These are phyloP conservation scores for Kwoniella dendrophila DNA, from an alignment of 768 basidiomycete species.

Conservation along the genomic window DNA sequence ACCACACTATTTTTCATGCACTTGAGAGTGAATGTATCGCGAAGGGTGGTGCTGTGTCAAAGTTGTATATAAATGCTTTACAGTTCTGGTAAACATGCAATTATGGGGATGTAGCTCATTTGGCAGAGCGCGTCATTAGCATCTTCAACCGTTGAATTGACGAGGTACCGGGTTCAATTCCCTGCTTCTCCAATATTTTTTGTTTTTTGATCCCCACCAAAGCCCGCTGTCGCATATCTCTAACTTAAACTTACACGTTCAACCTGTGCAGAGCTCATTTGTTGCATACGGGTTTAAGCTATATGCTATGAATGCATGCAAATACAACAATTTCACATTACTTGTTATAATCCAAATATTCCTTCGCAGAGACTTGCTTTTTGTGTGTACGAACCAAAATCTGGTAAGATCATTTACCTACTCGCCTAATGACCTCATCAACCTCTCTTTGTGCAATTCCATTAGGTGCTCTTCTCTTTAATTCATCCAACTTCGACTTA, in stretches of 20 bases:
- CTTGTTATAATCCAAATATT: too few relatives aligned
- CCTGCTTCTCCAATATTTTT: constrained; percentile 16
- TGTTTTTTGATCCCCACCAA: not conserved
- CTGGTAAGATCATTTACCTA: constrained; percentile 25
- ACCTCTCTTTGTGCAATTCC: constrained; percentile 77
- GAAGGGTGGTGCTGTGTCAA: too few relatives aligned
- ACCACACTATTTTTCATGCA: too few relatives aligned
- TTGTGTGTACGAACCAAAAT: too few relatives aligned
- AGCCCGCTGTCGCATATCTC: not conserved
- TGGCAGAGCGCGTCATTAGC: constrained; percentile 26
- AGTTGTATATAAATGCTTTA: too few relatives aligned
- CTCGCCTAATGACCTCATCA: constrained; percentile 51
- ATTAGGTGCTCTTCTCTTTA: constrained; percentile 66
- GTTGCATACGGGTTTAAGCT: too few relatives aligned
- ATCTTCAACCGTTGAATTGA: constrained; percentile 9
- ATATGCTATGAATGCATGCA: too few relatives aligned
- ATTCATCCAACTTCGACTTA: constrained; percentile 76
- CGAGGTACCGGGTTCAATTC: constrained; percentile 25
- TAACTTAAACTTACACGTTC: too few relatives aligned
- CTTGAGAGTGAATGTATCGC: too few relatives aligned
- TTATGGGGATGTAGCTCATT: constrained; percentile 22
- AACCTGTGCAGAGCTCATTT: too few relatives aligned
- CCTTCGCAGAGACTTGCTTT: not conserved
- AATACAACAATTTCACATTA: too few relatives aligned
- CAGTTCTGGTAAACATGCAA: too few relatives aligned